Evolutionary conservation across 306 rosid genomes (phyloP).

Genomic region (Prunus mume): DNA sequence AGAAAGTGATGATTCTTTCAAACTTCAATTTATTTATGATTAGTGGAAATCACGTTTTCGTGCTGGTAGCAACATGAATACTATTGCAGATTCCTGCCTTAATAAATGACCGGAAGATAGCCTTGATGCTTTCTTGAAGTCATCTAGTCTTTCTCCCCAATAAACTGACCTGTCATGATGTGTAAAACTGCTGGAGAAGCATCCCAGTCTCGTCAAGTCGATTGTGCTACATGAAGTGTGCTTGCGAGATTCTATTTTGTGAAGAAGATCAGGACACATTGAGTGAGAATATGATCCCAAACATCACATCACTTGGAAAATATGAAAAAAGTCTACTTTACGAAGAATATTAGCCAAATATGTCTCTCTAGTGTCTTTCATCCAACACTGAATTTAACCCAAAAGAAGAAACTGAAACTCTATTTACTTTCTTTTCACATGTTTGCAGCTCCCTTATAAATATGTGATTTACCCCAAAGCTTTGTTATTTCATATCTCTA

Average conservation of each 20-base stretch:
- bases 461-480: neutral
- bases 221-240: neutral
- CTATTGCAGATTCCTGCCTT: neutral
- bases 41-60: neutral
- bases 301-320: conserved; percentile 8
- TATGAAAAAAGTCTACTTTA: neutral
- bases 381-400: neutral
- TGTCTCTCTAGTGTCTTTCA: neutral
- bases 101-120: too few relatives aligned
- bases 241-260: neutral
- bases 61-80: neutral
- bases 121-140: neutral
- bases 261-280: neutral
- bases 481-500: neutral
- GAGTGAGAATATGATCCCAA: conserved; percentile 2
- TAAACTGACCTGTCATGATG: neutral
- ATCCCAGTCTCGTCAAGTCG: neutral
- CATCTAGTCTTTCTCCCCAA: neutral
- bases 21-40: neutral
- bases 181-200: neutral
- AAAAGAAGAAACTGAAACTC: too few relatives aligned
- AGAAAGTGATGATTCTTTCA: neutral
- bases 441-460: too few relatives aligned
- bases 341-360: neutral
- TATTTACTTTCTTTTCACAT: too few relatives aligned